Conservation (phyloP, 2,329 filamentous ascomycete species). For the Penicillium sp. region DNA sequence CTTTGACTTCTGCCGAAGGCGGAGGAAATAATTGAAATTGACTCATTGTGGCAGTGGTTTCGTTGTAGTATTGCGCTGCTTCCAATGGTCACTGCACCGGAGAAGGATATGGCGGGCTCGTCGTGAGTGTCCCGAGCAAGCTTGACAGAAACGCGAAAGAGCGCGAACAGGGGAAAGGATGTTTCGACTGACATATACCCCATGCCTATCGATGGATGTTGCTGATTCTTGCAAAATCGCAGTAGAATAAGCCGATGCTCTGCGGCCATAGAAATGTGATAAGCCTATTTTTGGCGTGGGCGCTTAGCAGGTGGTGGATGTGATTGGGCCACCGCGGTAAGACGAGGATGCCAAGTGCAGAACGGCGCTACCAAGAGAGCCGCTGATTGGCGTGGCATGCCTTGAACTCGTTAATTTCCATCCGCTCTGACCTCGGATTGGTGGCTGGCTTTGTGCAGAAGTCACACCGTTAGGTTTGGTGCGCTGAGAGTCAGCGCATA, state of each 20-base stretch:
- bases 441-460: constrained; percentile 12
- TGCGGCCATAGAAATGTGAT: constrained; percentile 20
- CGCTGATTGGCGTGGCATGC: constrained; percentile 17
- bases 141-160: constrained; percentile 6
- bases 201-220: constrained; percentile 5
- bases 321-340: constrained; percentile 25
- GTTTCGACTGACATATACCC: constrained; percentile 27
- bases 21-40: constrained; percentile 47
- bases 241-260: constrained; percentile 1
- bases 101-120: constrained; percentile 1
- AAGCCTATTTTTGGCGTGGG: constrained; percentile 29
- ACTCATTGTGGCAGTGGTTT: constrained; percentile 28
- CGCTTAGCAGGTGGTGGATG: constrained; percentile 30
- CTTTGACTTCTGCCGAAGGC: constrained; percentile 33
- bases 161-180: constrained; percentile 20
- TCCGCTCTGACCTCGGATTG: constrained; percentile 11
- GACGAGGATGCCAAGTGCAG: constrained; percentile 21
- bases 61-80: constrained; percentile 1
- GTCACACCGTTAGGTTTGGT: constrained; percentile 19
- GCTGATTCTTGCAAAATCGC: constrained; percentile 2
- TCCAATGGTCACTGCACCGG: constrained; percentile 3
- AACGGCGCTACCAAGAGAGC: constrained; percentile 20
- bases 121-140: constrained; percentile 1
- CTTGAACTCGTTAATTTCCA: not conserved
- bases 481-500: constrained; percentile 12